Percentiles rank a stretch among this genome's conserved stretches.
phyloP scores from a whole-genome alignment of 2,329 filamentous ascomycete species.

The Arthrobotrys conoides region DNA sequence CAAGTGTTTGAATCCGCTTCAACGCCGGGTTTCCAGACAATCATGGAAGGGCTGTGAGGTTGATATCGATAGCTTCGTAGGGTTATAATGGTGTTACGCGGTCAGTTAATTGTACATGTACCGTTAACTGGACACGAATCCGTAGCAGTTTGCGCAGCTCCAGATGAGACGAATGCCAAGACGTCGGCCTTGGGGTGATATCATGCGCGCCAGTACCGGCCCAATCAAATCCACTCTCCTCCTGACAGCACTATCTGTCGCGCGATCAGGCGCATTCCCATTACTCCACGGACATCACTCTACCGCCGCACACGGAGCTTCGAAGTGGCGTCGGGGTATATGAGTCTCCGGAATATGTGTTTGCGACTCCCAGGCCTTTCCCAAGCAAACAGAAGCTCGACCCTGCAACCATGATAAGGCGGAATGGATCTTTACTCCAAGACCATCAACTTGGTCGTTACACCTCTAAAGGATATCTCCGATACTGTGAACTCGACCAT shows the following conservation, averaged over 20 bases:
- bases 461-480: constrained; percentile 60
- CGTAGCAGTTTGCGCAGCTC: constrained; percentile 33
- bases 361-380: constrained; percentile 31
- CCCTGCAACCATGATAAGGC: constrained; percentile 57
- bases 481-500: constrained; percentile 60
- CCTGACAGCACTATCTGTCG: constrained; percentile 41
- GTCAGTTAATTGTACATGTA: constrained; percentile 50
- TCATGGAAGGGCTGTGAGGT: constrained; percentile 10
- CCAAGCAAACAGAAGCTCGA: constrained; percentile 37
- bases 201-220: constrained; percentile 42
- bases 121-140: constrained; percentile 61
- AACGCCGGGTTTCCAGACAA: not conserved
- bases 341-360: constrained; percentile 28
- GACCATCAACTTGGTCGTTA: constrained; percentile 61
- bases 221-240: constrained; percentile 37
- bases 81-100: constrained; percentile 27
- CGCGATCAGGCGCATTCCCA: constrained; percentile 48
- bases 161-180: constrained; percentile 54
- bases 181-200: constrained; percentile 46
- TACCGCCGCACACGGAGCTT: not conserved
- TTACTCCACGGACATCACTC: constrained; percentile 11
- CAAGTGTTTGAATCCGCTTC: not conserved
- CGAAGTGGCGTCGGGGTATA: constrained; percentile 20
- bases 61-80: constrained; percentile 35
- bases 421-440: constrained; percentile 61